Base-by-base conservation (phyloP, 1,139 yeast species). In the Geotrichum carabidarum region DNA sequence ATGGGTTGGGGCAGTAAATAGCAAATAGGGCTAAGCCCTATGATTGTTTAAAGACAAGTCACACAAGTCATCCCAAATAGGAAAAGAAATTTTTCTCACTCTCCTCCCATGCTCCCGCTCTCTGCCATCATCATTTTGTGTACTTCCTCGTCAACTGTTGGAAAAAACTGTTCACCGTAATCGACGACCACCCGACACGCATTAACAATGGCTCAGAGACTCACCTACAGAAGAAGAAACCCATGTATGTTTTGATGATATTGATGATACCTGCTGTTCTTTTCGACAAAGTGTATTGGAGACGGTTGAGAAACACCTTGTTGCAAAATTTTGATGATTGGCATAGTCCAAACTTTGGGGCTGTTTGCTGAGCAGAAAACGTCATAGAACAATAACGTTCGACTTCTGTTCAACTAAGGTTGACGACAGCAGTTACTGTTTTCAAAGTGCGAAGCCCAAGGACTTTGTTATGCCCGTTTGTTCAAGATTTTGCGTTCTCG, bases 161-260 rank as follows among this genome's bases (percentile, higher is more conserved):
- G 45, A 41, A 40, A 51, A 50, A 38, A 36, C 55, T 48, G 51
- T 52, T 48, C 55, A 52, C 49, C 35, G 44, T 38, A 40, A 47
- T 47, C 50, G 50, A 47, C 50, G 50, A 47, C 50, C 50, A 27
- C 48, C 51, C 41, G 44, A 52, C 55, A 52, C 46, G 44, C 53
- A 53, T 44, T 44, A 48, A 53, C 48, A 48, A 53, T 53, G 56
- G 53, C 52, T 53, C 52, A 53, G 45, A 53, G 58, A 55, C 56
- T 55, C 44, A 55, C 58, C 49, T 55, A 55, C 58, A 48, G 58
- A 55, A 53, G 58, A 50, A 50, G 53, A 51, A 55, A 55, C 56
- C 58, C 58, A 45, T 55, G 58, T 55, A 55, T 47, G 58, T 55
- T 36, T n/a, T 18, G 15, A 37, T 37, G 8, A n/a, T 8, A 12